phyloP scores from a whole-genome alignment of 2,329 filamentous ascomycete species.

The Myrmaecium sp. region DNA sequence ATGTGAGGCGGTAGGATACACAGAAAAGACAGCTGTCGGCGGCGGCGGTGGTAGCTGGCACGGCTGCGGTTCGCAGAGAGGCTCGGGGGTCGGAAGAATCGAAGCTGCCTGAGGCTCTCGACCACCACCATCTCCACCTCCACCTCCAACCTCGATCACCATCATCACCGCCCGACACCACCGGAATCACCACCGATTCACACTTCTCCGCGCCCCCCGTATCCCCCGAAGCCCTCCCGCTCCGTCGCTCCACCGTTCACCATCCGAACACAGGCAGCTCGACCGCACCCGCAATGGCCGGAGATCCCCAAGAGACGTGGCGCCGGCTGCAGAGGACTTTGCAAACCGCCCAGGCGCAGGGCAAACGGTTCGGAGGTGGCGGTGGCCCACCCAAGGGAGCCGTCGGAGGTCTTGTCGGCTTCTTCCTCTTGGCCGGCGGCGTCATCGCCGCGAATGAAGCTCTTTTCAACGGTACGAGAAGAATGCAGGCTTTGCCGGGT shows the following conservation, averaged over 20 bases:
- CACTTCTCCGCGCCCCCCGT: conserved; percentile 6
- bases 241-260: conserved; percentile 18
- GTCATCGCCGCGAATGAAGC: conserved; percentile 42
- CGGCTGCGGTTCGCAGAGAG: too few species aligned
- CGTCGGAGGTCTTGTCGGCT: conserved; percentile 35
- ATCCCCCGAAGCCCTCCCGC: conserved; percentile 7
- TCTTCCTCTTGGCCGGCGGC: conserved; percentile 38
- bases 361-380: conserved; percentile 32
- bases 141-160: too few species aligned
- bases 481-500: neutral
- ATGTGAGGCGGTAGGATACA: too few species aligned
- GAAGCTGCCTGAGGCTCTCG: conserved; percentile 10
- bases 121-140: conserved; percentile 13
- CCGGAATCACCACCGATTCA: conserved; percentile 6
- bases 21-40: too few species aligned
- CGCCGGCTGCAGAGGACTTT: conserved; percentile 46
- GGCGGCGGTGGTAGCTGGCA: too few species aligned
- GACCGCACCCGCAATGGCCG: conserved; percentile 12
- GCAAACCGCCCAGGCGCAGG: conserved; percentile 29
- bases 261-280: conserved; percentile 13
- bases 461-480: conserved; percentile 47
- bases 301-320: conserved; percentile 49
- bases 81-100: too few species aligned
- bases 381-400: conserved; percentile 32
- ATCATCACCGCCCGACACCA: too few species aligned